Base-by-base conservation (phyloP, 805 yeast genomes). In the Grigorovia humatica region DNA sequence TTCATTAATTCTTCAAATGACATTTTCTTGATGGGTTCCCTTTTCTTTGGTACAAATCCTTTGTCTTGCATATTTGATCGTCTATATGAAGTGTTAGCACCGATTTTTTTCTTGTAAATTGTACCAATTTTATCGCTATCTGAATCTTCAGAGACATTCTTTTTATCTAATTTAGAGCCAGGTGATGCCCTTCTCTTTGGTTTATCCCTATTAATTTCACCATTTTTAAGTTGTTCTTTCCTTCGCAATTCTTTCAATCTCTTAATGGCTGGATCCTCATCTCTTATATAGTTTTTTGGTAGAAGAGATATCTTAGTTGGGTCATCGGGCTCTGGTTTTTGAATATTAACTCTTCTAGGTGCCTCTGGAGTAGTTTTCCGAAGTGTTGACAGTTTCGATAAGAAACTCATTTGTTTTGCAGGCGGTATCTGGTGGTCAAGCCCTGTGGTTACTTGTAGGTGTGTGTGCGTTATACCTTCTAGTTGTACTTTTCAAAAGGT, bases 261-360 rank as follows among this genome's bases (percentile, higher is more conserved):
- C 41, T 79, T 80, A 9, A 85, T 87, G 4, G 88, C 88, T 0
- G 90, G 88, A 61, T 85, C 91, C 5, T 75, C 71, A 20, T 68
- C 63, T 49, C 73, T 57, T 1, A 61, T 55, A 44, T 68, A 68
- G 43, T 57, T 57, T 43, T 53, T 51, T 0, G 70, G 71, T 32
- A 68, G 49, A 17, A 64, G 46, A 9, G 62, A 50, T 11, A 32
- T 41, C 18, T 18, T 18, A 35, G 35, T 27, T 12, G 38, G 20
- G 5, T 23, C 38, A 35, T 19, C 19, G 20, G 12, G 35, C 17
- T 46, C 19, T 2, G 29, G 11, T 35, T 46, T 32, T 32, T 32
- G 13, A 6, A 23, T 9, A 6, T 18, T 11, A 32, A 46, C 19
- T 35, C 30, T n/a, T 6, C 30, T 41, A 32, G 19, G 19, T 20